A percentile compares a stretch with the other conserved stretches of the same genome.
These are phyloP conservation scores for Heliamphora pulchella DNA, from an alignment of 179 eudicot species.

Conservation along the genomic window DNA sequence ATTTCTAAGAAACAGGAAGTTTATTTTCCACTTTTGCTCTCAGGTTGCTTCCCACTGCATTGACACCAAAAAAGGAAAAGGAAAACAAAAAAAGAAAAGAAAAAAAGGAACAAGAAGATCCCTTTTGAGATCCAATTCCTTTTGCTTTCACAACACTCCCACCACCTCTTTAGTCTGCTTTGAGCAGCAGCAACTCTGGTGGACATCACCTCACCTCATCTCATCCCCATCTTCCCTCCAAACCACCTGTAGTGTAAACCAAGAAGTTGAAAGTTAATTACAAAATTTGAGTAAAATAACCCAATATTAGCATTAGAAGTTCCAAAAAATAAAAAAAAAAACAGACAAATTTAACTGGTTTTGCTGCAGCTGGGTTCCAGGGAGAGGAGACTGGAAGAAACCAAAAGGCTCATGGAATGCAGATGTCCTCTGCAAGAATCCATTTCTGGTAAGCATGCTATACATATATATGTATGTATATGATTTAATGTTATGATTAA, in stretches of 20 bases:
- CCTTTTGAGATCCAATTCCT: conserved; percentile 21
- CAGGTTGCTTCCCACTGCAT: conserved; percentile 27
- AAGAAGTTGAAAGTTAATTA: neutral
- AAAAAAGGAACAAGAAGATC: neutral
- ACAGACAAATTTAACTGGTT: conserved; percentile 41
- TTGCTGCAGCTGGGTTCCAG: conserved; percentile 33
- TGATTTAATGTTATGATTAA: neutral
- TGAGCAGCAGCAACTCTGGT: neutral
- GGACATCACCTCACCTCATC: conserved; percentile 3
- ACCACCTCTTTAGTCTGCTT: too few relatives aligned
- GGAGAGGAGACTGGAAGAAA: conserved; percentile 39
- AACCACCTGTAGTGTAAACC: conserved; percentile 32
- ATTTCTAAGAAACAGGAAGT: conserved; percentile 8
- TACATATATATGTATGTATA: too few relatives aligned
- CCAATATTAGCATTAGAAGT: neutral
- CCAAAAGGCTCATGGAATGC: conserved; percentile 33
- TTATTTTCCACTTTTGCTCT: conserved; percentile 17
- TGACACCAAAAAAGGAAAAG: conserved; percentile 17
- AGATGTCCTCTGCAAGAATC: conserved; percentile 36
- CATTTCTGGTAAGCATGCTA: neutral
- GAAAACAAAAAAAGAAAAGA: neutral
- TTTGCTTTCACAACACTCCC: conserved; percentile 12
- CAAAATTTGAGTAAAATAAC: neutral
- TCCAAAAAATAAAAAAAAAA: too few relatives aligned
- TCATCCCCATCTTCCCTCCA: conserved; percentile 26